phyloP scores from a whole-genome alignment of 257 asterid species.

The Nicotiana attenuata region DNA sequence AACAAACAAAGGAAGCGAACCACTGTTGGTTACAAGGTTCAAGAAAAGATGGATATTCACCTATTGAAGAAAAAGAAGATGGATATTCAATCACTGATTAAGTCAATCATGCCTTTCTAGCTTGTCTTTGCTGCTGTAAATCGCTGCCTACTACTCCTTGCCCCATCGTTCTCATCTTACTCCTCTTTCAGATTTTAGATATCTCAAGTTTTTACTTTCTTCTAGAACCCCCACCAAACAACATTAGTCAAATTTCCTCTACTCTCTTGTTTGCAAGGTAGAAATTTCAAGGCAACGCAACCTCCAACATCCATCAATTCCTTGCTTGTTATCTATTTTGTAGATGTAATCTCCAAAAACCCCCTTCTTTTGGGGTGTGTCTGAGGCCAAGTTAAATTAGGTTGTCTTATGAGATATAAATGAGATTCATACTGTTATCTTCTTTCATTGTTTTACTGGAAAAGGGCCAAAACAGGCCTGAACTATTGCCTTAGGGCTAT shows the following conservation, averaged over 20 bases:
- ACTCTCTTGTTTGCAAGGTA: not conserved
- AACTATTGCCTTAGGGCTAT: too few species aligned
- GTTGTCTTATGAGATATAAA: not conserved
- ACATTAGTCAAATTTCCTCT: not conserved
- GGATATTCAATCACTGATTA: not conserved
- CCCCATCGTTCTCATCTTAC: not conserved
- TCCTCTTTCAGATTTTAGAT: not conserved
- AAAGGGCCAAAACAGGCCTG: too few species aligned
- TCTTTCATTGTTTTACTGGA: not conserved
- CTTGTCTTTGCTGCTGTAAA: not conserved
- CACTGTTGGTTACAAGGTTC: not conserved
- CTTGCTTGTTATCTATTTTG: not conserved
- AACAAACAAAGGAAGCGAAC: slow-evolving; percentile 4
- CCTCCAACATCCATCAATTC: not conserved
- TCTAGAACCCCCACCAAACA: not conserved
- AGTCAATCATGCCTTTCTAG: not conserved
- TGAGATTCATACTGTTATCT: not conserved
- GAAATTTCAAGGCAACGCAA: not conserved
- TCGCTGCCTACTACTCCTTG: not conserved
- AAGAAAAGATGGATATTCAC: not conserved
- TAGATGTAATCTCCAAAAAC: not conserved
- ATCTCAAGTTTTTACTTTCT: not conserved
- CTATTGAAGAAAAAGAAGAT: not conserved
- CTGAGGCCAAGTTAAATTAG: not conserved
- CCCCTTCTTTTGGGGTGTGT: not conserved